These are phyloP conservation scores for Agrocybe chaxingu DNA, from an alignment of 768 basidiomycete genomes.

Conservation along the genomic window DNA sequence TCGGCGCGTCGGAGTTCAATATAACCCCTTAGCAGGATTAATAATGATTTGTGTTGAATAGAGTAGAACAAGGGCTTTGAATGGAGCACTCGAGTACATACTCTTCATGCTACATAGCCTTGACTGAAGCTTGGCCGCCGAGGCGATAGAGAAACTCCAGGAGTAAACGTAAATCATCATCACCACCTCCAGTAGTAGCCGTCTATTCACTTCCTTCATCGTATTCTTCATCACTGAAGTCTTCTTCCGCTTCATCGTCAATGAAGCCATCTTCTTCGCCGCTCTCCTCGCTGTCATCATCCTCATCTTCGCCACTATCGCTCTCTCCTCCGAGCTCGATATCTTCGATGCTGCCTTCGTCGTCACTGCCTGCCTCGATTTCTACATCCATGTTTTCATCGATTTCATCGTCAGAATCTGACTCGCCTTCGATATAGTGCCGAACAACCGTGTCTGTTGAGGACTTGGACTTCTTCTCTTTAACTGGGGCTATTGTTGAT, in stretches of 20 bases:
- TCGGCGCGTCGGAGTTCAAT: no score
- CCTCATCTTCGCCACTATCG: slow-evolving; percentile 56
- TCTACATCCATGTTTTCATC: slow-evolving; percentile 62
- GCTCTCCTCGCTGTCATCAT: slow-evolving; percentile 48
- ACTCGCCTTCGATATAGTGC: slow-evolving; percentile 80
- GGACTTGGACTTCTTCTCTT: slow-evolving; percentile 26
- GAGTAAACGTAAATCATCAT: no score
- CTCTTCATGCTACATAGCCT: no score
- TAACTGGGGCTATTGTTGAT: slow-evolving; percentile 44
- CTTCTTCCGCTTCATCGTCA: slow-evolving; percentile 64
- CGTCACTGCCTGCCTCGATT: slow-evolving; percentile 61
- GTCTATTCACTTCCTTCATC: slow-evolving; percentile 53
- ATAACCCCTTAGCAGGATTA: no score
- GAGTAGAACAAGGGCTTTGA: no score
- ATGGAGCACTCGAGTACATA: no score
- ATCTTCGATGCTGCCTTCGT: slow-evolving; percentile 71
- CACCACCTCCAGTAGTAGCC: not conserved
- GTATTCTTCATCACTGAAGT: slow-evolving; percentile 41
- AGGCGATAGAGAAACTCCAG: no score
- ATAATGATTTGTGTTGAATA: no score
- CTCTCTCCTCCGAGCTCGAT: slow-evolving; percentile 70
- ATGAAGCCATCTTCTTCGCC: slow-evolving; percentile 50
- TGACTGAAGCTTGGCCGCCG: no score
- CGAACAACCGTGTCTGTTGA: slow-evolving; percentile 28
- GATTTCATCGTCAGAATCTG: slow-evolving; percentile 51